Evolutionary conservation across 352 stramenopile species (phyloP).

Genomic region (Globisporangium echinulatum): DNA sequence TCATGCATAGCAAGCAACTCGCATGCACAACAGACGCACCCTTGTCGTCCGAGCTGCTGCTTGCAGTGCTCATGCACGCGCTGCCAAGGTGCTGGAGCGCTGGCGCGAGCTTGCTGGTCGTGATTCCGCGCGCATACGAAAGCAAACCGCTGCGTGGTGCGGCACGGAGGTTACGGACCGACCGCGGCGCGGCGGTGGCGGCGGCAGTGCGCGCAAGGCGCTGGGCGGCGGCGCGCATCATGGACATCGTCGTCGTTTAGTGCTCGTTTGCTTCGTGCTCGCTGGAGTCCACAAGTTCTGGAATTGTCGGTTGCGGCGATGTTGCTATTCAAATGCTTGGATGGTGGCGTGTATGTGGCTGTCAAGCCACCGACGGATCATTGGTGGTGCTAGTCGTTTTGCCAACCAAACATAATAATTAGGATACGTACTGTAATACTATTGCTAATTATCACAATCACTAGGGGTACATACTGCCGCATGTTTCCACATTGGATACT

Average conservation of each 20-base stretch:
- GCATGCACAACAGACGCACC: constrained; percentile 11
- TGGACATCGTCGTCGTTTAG: constrained; percentile 5
- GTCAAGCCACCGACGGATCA: too few species aligned
- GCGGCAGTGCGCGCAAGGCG: constrained; percentile 28
- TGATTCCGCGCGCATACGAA: constrained; percentile 11
- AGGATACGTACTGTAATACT: too few species aligned
- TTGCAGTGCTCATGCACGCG: constrained; percentile 32
- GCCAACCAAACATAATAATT: too few species aligned
- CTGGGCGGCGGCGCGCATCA: constrained; percentile 47
- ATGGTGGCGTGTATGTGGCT: too few species aligned
- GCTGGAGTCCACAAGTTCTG: constrained; percentile 16
- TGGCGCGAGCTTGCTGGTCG: constrained; percentile 22
- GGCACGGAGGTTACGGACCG: constrained; percentile 9
- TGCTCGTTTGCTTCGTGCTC: constrained; percentile 2
- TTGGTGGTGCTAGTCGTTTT: too few species aligned
- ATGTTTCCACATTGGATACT: too few species aligned
- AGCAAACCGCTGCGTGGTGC: constrained; percentile 2
- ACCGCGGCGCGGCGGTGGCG: constrained; percentile 7
- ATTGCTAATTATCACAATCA: too few species aligned
- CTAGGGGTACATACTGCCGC: too few species aligned
- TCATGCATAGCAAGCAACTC: background rate
- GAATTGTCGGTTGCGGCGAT: constrained; percentile 8
- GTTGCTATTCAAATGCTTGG: background rate
- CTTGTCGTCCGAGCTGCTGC: constrained; percentile 34
- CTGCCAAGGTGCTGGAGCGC: constrained; percentile 28